Base-by-base conservation (phyloP, 768 basidiomycete species). In the Melanogaster broomeanus region DNA sequence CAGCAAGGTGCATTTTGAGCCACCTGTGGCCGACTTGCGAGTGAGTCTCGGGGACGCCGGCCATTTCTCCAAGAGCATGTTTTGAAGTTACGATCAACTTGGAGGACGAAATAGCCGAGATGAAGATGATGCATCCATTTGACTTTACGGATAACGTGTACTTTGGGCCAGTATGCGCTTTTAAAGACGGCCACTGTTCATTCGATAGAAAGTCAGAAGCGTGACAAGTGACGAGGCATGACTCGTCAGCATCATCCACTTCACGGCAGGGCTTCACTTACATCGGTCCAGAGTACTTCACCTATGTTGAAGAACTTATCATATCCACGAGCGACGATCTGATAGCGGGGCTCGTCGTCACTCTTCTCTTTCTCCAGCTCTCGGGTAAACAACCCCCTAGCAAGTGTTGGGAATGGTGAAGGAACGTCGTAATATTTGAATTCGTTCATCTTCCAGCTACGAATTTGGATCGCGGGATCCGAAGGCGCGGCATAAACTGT, bases 301-400 rank as follows among this genome's bases (percentile, higher is more conserved):
- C 87, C 91, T 27, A 97, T 91, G 65, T 97, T 98, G 77, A 98
- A 98, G 71, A 99, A 98, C 74, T 99, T 99, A 75, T 98, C 97
- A 65, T 99, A 98, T 0, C 96, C 97, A 41, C 97, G 75, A 0
- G 81, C 88, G 2, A 97, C 84, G 50, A 99, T 94, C 49, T 85
- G 73, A 53, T 76, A 69, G 46, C 63, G 65, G 42, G 54, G 60
- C 77, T 67, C 71, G 34, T 62, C 67, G 38, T 67, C 62, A 48
- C 66, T 52, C 2, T 51, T 55, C 45, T 66, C 57, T 15, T 73
- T 64, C 7, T 66, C 51, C 13, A 78, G 48, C 30, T 88, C 79
- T 11, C 74, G 68, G 0, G 90, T 88, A 67, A 98, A 98, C 22
- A 99, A 65, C 0, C 97, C 97, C 24, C 97, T 75, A 0, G 94